Percentiles rank a stretch among this genome's conserved stretches.
Evolutionary conservation across 2,329 filamentous ascomycete species (phyloP).

Genomic region (Aspergillus uvarum): DNA sequence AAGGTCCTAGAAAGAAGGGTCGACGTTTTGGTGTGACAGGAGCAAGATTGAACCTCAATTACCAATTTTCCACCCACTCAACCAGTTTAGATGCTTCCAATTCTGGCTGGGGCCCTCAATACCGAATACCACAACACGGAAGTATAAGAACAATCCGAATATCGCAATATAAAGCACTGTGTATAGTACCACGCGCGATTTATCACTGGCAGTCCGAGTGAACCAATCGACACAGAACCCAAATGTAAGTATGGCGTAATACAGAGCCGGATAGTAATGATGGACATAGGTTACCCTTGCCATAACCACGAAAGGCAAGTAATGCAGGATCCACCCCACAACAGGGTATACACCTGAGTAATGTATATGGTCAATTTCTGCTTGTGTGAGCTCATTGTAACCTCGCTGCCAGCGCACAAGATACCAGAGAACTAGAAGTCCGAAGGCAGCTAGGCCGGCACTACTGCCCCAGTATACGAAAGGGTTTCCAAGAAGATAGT

Average conservation of each 20-base stretch:
- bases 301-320: conserved; percentile 94
- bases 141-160: conserved; percentile 81
- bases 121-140: conserved; percentile 93
- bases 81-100: conserved; percentile 93
- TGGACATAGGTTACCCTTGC: conserved; percentile 98
- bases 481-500: conserved; percentile 97
- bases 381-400: conserved; percentile 74
- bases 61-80: conserved; percentile 79
- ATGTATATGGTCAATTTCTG: conserved; percentile 90
- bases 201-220: conserved; percentile 64
- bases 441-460: conserved; percentile 71
- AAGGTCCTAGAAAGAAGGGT: not conserved
- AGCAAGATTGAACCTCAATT: conserved; percentile 36
- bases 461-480: conserved; percentile 95
- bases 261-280: conserved; percentile 97
- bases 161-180: conserved; percentile 69
- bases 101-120: conserved; percentile 83
- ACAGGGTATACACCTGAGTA: conserved; percentile 90
- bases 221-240: conserved; percentile 89
- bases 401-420: conserved; percentile 93
- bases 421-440: conserved; percentile 76
- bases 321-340: conserved; percentile 94
- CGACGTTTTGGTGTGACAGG: not conserved
- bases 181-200: conserved; percentile 69
- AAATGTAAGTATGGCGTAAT: conserved; percentile 88